A percentile compares a stretch with the other conserved stretches of the same genome.
phyloP scores from a whole-genome alignment of 2,329 filamentous ascomycete species.

The Claviceps lovelessii region DNA sequence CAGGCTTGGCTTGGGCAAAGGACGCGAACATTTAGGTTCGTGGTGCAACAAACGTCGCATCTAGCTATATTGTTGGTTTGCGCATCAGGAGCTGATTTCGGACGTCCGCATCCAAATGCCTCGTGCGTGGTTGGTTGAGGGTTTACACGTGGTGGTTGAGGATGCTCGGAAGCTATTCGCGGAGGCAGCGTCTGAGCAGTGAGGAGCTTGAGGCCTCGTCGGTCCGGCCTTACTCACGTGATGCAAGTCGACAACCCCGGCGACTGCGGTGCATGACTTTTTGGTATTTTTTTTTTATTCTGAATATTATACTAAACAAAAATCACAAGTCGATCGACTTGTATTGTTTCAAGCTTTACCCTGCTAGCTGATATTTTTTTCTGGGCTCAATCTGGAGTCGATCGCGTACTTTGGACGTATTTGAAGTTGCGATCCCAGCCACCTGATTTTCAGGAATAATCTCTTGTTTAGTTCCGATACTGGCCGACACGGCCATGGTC shows the following conservation, averaged over 20 bases:
- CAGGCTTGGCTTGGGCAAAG: conserved; percentile 22
- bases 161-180: conserved; percentile 4
- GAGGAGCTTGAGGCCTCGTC: neutral
- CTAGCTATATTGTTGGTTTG: conserved; percentile 19
- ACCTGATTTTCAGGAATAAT: neutral
- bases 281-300: neutral
- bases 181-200: neutral
- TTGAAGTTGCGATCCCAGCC: neutral
- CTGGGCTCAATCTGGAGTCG: neutral
- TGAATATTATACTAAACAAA: neutral
- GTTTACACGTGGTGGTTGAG: neutral
- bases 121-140: neutral
- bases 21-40: conserved; percentile 25
- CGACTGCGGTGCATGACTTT: neutral
- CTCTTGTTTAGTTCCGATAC: neutral
- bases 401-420: neutral
- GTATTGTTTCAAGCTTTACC: neutral
- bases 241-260: neutral
- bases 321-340: neutral
- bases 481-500: too few species aligned
- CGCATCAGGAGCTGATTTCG: conserved; percentile 16
- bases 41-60: conserved; percentile 27
- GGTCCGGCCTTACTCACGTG: conserved; percentile 3
- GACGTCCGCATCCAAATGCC: neutral
- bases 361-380: neutral